These are phyloP conservation scores for Trichoderma sp. DNA, from an alignment of 2,329 filamentous ascomycete species.

Conservation along the genomic window DNA sequence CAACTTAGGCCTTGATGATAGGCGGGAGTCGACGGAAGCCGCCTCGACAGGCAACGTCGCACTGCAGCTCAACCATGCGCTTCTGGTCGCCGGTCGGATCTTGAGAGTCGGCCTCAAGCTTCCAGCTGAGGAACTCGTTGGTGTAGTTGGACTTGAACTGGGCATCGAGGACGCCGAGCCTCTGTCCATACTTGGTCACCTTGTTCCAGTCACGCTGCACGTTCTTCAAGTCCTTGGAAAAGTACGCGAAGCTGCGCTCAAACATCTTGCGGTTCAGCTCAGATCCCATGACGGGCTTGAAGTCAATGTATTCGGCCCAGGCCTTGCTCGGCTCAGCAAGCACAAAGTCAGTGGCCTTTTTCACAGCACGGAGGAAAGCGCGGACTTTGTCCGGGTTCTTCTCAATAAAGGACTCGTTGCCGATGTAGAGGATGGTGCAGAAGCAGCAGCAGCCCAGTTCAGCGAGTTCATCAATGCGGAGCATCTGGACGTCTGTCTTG, in stretches of 20 bases:
- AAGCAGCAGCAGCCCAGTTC: conserved; percentile 83
- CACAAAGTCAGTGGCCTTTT: conserved; percentile 73
- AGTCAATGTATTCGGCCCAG: conserved; percentile 68
- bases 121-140: conserved; percentile 69
- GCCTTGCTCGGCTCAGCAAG: conserved; percentile 63
- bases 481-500: conserved; percentile 72
- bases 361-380: conserved; percentile 71
- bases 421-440: conserved; percentile 79
- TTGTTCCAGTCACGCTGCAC: conserved; percentile 74
- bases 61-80: conserved; percentile 69
- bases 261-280: conserved; percentile 76
- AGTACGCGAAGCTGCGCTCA: conserved; percentile 76
- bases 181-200: conserved; percentile 75
- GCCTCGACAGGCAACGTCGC: conserved; percentile 63
- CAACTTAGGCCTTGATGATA: conserved; percentile 4
- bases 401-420: conserved; percentile 70
- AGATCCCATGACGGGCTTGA: conserved; percentile 71
- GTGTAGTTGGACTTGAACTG: conserved; percentile 73
- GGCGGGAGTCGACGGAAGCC: conserved; percentile 59
- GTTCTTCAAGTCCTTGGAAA: conserved; percentile 73
- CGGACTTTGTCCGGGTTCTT: conserved; percentile 65
- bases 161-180: conserved; percentile 65
- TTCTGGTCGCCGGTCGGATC: conserved; percentile 75
- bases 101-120: conserved; percentile 61
- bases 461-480: conserved; percentile 77